Base-by-base conservation (phyloP, 257 asterid species). In the Solanum chiquidenum region DNA sequence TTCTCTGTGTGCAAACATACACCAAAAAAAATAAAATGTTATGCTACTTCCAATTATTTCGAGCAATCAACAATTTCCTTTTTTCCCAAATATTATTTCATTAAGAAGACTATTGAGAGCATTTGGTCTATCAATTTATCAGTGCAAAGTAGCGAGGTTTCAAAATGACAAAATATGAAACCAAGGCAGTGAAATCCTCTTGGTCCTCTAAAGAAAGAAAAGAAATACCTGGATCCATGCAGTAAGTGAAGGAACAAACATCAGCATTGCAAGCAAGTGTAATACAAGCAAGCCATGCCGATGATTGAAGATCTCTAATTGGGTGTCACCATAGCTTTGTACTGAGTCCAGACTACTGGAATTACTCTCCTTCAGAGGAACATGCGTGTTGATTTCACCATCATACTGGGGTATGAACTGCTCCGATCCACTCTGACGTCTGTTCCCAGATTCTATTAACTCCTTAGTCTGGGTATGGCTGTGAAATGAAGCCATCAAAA, bases 151-250 rank as follows among this genome's bases (percentile, higher is more conserved):
- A 68, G 55, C 83, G 83, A 34, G 66, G 52, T 84, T 64, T 37
- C 9, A 38, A 83, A 35, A 69, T 82, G 55, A 68, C 33, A 25
- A 77, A 79, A 79, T 14, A 16, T 13, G 37, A 12, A 84, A 4
- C 37, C 21, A 76, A 71, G 77, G 34, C 44, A 42, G 37, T 33
- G 21, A 83, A 88, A 79, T 44, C 49, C 64, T 8, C 62, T 11
- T 71, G 64, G 46, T 66, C 79, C 49, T 80, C 49, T 80, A n/a
- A 40, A 9, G 69, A 38, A 25, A 21, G 52, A 46, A 80, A 40
- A 46, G 46, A 55, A 62, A 88, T 91, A 96, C 99, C 98, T 95
- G 99, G 87, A 95, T 83, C 99, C 98, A 95, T 44, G 98, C 98
- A 83, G 91, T 91, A 72, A 97, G 91, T 46, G 99, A 97, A 74